Conservation (phyloP, 2,329 filamentous ascomycete genomes). For the Lecanosticta acicola region DNA sequence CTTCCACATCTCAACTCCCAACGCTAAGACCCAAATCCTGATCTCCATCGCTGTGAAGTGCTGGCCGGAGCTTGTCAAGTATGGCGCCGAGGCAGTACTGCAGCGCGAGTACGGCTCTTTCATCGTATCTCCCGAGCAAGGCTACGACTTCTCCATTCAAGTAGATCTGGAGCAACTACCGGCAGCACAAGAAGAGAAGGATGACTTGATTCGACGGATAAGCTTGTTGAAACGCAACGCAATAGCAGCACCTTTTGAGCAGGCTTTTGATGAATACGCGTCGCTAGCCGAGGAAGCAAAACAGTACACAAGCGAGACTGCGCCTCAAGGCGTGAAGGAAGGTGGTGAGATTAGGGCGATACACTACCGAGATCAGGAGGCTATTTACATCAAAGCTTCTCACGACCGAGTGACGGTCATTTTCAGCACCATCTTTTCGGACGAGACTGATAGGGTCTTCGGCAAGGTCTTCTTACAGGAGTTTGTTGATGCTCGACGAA, state of each 20-base stretch:
- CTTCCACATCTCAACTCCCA: slow-evolving; percentile 96
- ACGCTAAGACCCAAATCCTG: slow-evolving; percentile 87
- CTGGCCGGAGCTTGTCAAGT: slow-evolving; percentile 84
- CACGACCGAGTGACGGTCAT: slow-evolving; percentile 98
- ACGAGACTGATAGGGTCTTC: slow-evolving; percentile 95
- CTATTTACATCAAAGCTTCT: slow-evolving; percentile 96
- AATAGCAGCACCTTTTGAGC: slow-evolving; percentile 97
- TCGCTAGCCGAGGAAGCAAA: slow-evolving; percentile 79
- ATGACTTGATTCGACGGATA: slow-evolving; percentile 80
- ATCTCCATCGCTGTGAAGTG: slow-evolving; percentile 94
- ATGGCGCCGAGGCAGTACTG: slow-evolving; percentile 86
- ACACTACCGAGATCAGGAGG: slow-evolving; percentile 97
- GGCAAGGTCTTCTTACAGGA: slow-evolving; percentile 98
- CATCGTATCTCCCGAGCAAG: slow-evolving; percentile 78
- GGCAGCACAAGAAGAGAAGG: slow-evolving; percentile 73
- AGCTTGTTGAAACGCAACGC: slow-evolving; percentile 94
- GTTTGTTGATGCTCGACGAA: slow-evolving; percentile 90
- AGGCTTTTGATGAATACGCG: slow-evolving; percentile 90
- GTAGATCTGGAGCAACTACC: slow-evolving; percentile 87
- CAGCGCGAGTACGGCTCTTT: slow-evolving; percentile 92
- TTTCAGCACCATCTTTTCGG: slow-evolving; percentile 95
- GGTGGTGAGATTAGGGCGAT: slow-evolving; percentile 92
- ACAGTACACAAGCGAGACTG: slow-evolving; percentile 88
- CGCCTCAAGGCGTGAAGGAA: slow-evolving; percentile 82
- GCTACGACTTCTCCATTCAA: slow-evolving; percentile 92